Conservation (phyloP, 208 protist genomes). For the Leishmania braziliensis region DNA sequence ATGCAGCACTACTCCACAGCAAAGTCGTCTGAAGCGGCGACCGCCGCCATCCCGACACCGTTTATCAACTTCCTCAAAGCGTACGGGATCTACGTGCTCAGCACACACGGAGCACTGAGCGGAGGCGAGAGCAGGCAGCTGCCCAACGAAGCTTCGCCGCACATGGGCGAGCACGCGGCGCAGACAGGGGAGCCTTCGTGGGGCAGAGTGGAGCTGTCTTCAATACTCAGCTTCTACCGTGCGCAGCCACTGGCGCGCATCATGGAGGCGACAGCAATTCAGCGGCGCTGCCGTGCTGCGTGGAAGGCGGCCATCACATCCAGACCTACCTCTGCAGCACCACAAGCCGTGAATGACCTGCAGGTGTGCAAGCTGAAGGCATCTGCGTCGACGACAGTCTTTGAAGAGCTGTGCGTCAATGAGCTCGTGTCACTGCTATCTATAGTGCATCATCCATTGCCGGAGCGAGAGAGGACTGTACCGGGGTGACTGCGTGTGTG, state of each 20-base stretch:
- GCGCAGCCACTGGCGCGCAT: conserved; percentile 32
- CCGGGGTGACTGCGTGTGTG: neutral
- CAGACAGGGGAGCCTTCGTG: neutral
- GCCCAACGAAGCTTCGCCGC: neutral
- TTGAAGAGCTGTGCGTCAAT: conserved; percentile 40
- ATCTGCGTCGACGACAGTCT: conserved; percentile 23
- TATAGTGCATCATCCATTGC: neutral
- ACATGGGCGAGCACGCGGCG: too few species aligned
- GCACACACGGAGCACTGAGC: neutral
- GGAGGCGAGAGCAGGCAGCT: neutral
- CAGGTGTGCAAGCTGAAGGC: conserved; percentile 4
- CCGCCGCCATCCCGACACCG: conserved; percentile 3
- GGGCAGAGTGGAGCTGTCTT: neutral
- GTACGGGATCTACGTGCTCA: conserved; percentile 26
- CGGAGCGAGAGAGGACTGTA: neutral
- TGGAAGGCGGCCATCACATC: conserved; percentile 2
- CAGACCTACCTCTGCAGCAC: neutral
- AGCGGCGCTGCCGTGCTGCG: conserved; percentile 26
- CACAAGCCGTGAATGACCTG: neutral
- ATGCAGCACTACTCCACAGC: neutral
- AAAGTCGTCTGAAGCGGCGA: neutral
- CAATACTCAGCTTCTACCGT: conserved; percentile 38
- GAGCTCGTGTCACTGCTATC: conserved; percentile 33
- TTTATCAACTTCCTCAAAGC: conserved; percentile 52
- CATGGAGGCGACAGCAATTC: conserved; percentile 18